A percentile compares a stretch with the other conserved stretches of the same genome.
Conservation (phyloP, 176 grass and related monocot genomes). For the Aegilops speltoides region DNA sequence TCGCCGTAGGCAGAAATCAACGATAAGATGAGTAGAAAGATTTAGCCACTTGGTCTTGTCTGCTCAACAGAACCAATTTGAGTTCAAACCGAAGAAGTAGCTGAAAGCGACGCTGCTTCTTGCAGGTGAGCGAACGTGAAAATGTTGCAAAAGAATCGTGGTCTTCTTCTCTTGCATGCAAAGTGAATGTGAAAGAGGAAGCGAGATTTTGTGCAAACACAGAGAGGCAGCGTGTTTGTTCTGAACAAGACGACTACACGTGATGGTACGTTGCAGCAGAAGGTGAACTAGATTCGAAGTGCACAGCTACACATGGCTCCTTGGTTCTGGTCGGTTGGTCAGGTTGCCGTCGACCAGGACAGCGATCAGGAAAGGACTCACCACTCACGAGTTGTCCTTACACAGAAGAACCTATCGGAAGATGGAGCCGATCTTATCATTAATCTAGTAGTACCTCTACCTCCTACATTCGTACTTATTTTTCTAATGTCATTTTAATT, state of each 20-base stretch:
- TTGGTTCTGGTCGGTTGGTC: not conserved
- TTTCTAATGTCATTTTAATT: not conserved
- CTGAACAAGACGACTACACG: not conserved
- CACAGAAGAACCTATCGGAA: not conserved
- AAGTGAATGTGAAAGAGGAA: not conserved
- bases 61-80: not conserved
- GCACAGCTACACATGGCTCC: not conserved
- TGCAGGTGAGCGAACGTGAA: not conserved
- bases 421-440: not conserved
- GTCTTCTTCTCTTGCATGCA: too few relatives aligned
- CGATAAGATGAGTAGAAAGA: not conserved
- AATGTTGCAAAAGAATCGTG: not conserved
- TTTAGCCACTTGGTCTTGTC: conserved; percentile 19
- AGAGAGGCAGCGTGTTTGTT: not conserved
- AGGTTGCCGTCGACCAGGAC: not conserved
- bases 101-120: not conserved
- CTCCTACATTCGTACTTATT: too few relatives aligned
- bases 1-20: not conserved
- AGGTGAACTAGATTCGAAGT: not conserved
- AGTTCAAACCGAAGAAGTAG: not conserved
- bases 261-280: not conserved
- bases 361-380: not conserved
- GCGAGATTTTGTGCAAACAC: not conserved
- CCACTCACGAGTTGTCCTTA: not conserved
- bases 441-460: not conserved